These are phyloP conservation scores for Stachybotrys chlorohalonatus DNA, from an alignment of 2,329 filamentous ascomycete species.

Conservation along the genomic window DNA sequence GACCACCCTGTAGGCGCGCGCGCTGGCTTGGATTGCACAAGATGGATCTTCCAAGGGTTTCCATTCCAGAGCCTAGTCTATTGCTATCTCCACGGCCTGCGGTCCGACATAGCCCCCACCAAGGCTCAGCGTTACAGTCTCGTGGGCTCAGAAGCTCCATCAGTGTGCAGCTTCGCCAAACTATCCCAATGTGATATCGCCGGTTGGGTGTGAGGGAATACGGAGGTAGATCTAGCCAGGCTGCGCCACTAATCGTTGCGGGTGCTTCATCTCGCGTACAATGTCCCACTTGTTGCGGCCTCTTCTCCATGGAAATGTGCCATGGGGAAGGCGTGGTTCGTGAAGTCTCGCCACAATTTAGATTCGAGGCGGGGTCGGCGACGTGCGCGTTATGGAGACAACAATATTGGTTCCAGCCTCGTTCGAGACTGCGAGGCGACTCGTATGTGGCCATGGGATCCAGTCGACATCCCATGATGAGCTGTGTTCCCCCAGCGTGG, in stretches of 20 bases:
- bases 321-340: not conserved
- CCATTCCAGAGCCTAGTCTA: not conserved
- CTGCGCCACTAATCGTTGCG: not conserved
- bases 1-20: not conserved
- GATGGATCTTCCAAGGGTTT: not conserved
- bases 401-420: not conserved
- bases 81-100: not conserved
- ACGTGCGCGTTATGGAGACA: not conserved
- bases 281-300: not conserved
- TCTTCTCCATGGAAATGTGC: not conserved
- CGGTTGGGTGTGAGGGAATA: not conserved
- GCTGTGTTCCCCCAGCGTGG: not conserved
- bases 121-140: not conserved
- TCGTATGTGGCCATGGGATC: not conserved
- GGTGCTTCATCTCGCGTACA: not conserved
- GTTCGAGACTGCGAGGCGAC: not conserved
- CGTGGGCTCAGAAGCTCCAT: not conserved
- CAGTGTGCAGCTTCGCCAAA: not conserved
- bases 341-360: not conserved
- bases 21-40: not conserved
- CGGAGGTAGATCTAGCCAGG: not conserved
- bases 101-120: not conserved
- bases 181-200: not conserved
- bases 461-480: not conserved
- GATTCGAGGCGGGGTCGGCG: not conserved